Conservation (phyloP, 495 filamentous ascomycete genomes). For the Podospora bellae-mahoneyi region DNA sequence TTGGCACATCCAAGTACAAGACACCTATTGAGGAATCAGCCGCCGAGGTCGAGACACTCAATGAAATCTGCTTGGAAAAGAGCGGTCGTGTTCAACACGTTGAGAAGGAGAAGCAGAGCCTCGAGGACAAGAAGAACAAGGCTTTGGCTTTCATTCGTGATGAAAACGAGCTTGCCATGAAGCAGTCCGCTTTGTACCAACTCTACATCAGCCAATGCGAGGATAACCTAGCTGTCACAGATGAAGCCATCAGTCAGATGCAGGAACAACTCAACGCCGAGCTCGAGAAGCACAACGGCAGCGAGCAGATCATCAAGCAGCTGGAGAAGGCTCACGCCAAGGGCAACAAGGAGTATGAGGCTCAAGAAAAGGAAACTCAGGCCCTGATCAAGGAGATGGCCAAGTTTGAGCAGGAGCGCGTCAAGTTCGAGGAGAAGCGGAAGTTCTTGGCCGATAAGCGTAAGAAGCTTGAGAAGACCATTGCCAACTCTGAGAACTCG, state of each 20-base stretch:
- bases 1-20: constrained; percentile 97
- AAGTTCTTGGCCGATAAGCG: constrained; percentile 87
- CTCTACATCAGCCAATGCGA: constrained; percentile 81
- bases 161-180: constrained; percentile 86
- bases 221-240: constrained; percentile 83
- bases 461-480: constrained; percentile 90
- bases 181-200: constrained; percentile 88
- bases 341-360: constrained; percentile 74
- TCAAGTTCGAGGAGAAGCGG: constrained; percentile 96
- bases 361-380: constrained; percentile 77
- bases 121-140: constrained; percentile 96
- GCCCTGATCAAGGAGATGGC: constrained; percentile 81
- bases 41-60: constrained; percentile 80
- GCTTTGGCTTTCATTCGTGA: constrained; percentile 83
- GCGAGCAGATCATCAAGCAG: constrained; percentile 84
- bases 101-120: constrained; percentile 87
- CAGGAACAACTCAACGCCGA: constrained; percentile 83
- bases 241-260: constrained; percentile 86
- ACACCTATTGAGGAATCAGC: constrained; percentile 92
- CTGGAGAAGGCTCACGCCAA: constrained; percentile 82
- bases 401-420: constrained; percentile 89
- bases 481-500: constrained; percentile 59
- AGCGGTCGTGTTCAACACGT: constrained; percentile 92
- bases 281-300: constrained; percentile 86
- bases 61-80: constrained; percentile 93